These are phyloP conservation scores for Hymenotorrendiella dingleyae DNA, from an alignment of 2,329 filamentous ascomycete species.

Conservation along the genomic window DNA sequence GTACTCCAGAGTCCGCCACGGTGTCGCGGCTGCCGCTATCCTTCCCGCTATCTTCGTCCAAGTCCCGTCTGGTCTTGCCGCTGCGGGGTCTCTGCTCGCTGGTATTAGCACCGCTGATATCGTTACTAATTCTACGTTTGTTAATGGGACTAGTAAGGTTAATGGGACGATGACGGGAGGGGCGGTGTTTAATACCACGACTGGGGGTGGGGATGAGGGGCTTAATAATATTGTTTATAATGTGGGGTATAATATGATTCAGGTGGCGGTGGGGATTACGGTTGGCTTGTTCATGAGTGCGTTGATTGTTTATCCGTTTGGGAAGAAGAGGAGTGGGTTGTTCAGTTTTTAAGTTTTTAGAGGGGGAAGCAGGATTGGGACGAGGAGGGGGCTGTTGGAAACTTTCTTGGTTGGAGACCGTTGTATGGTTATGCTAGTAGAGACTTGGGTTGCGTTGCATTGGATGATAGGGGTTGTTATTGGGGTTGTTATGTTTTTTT, in stretches of 20 bases:
- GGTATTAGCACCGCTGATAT: constrained; percentile 52
- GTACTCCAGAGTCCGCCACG: constrained; percentile 57
- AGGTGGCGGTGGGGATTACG: constrained; percentile 38
- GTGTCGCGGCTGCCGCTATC: constrained; percentile 76
- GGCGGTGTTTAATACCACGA: constrained; percentile 3
- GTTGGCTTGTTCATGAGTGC: constrained; percentile 36
- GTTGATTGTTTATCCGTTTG: constrained; percentile 36
- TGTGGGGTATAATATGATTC: constrained; percentile 36
- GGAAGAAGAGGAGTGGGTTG: constrained; percentile 36
- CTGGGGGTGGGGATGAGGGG: constrained; percentile 11
- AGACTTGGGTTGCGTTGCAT: neutral
- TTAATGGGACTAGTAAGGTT: constrained; percentile 25
- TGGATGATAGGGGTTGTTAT: constrained; percentile 2
- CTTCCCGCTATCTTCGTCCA: constrained; percentile 79
- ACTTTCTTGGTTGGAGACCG: too few relatives aligned
- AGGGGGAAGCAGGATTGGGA: too few relatives aligned
- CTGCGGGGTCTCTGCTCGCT: constrained; percentile 51
- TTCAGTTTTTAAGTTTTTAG: constrained; percentile 36
- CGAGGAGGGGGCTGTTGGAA: too few relatives aligned
- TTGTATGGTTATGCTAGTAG: too few relatives aligned
- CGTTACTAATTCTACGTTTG: constrained; percentile 36
- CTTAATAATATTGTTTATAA: constrained; percentile 35
- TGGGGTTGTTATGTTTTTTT: too few relatives aligned
- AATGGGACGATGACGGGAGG: constrained; percentile 27
- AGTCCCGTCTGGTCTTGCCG: constrained; percentile 57